phyloP scores from a whole-genome alignment of 306 rosid species.

The Gleditsia sinensis region DNA sequence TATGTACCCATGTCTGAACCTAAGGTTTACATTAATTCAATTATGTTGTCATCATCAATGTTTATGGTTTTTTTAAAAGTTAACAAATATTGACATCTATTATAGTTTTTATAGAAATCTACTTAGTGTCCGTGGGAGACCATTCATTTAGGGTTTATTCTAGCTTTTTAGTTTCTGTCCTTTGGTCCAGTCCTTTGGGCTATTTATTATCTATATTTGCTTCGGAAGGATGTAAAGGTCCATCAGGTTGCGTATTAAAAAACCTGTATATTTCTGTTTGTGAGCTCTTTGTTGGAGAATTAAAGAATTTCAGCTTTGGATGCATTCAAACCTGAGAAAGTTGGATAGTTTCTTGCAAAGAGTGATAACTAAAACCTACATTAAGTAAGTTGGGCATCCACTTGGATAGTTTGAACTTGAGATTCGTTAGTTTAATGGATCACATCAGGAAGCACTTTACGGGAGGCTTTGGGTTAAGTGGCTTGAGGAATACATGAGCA shows the following conservation, averaged over 20 bases:
- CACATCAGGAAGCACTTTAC: too few species aligned
- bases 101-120: too few species aligned
- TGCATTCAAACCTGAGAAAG: constrained; percentile 9
- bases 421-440: too few species aligned
- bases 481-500: too few species aligned
- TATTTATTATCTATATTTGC: not conserved
- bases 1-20: not conserved
- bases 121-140: not conserved
- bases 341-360: not conserved
- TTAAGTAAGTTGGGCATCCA: too few species aligned
- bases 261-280: not conserved
- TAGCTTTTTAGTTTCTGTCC: not conserved
- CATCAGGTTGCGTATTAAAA: not conserved
- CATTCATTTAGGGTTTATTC: not conserved
- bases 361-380: not conserved
- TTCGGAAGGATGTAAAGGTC: not conserved
- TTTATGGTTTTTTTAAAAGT: not conserved
- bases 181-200: not conserved
- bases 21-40: too few species aligned
- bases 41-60: too few species aligned
- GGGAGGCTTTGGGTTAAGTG: too few species aligned
- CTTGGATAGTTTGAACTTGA: too few species aligned
- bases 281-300: not conserved
- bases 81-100: too few species aligned
- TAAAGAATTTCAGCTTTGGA: not conserved